phyloP scores from a whole-genome alignment of 768 basidiomycete genomes.

The Xerocomus spinulosus region DNA sequence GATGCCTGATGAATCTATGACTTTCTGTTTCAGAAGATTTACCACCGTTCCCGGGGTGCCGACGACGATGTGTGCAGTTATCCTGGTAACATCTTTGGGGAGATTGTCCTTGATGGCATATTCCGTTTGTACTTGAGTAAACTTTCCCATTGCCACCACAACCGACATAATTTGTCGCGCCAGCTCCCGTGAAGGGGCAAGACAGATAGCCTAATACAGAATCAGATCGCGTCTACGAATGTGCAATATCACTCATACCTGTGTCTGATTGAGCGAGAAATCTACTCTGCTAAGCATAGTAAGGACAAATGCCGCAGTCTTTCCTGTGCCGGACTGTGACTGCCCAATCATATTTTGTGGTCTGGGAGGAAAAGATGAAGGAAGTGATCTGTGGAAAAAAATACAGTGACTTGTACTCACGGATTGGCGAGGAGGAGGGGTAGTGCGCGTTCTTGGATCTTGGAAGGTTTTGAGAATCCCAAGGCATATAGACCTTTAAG shows the following conservation, averaged over 20 bases:
- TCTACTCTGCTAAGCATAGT: conserved; percentile 96
- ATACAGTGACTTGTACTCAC: conserved; percentile 41
- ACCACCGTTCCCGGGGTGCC: conserved; percentile 96
- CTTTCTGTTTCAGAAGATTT: conserved; percentile 73
- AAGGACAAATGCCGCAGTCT: conserved; percentile 96
- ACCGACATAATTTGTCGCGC: conserved; percentile 98
- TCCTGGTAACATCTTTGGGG: conserved; percentile 54
- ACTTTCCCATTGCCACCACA: conserved; percentile 91
- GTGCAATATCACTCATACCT: conserved; percentile 44
- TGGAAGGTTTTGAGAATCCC: conserved; percentile 96
- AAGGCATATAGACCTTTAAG: conserved; percentile 92
- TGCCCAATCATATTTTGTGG: conserved; percentile 98
- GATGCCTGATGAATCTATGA: conserved; percentile 75
- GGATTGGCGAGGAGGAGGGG: conserved; percentile 88
- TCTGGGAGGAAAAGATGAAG: conserved; percentile 39
- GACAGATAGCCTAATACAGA: conserved; percentile 73
- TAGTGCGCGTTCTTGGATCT: conserved; percentile 96
- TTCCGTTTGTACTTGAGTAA: conserved; percentile 87
- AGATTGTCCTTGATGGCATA: conserved; percentile 92
- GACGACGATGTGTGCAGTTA: conserved; percentile 89
- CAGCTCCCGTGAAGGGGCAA: conserved; percentile 96
- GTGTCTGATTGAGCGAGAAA: conserved; percentile 74
- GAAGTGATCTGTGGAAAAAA: conserved; percentile 4
- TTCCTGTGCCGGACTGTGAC: conserved; percentile 98
- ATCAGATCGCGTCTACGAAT: conserved; percentile 1